These are phyloP conservation scores for Linnemannia elongata DNA, from an alignment of 192 early-diverging fungal genomes.

Conservation along the genomic window DNA sequence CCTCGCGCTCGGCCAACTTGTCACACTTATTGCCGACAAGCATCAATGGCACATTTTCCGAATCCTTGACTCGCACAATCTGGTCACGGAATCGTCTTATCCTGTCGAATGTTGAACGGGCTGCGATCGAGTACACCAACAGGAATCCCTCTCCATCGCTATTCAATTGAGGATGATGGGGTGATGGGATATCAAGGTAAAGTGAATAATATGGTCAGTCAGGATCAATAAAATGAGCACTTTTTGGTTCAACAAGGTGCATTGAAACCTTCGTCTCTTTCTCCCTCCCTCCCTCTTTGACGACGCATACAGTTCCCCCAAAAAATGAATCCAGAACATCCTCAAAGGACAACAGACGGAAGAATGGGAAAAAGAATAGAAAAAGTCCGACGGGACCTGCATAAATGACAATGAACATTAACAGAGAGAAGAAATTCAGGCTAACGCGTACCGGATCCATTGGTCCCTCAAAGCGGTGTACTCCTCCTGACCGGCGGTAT, in stretches of 20 bases:
- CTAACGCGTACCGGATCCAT: conserved; percentile 75
- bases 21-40: conserved; percentile 97
- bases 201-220: background rate
- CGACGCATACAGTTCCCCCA: background rate
- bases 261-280: background rate
- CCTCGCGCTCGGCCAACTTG: conserved; percentile 84
- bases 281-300: background rate
- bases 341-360: background rate
- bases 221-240: background rate
- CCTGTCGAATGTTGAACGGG: conserved; percentile 89
- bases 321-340: conserved; percentile 1
- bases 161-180: background rate
- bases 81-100: conserved; percentile 89
- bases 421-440: background rate
- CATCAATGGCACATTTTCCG: conserved; percentile 87
- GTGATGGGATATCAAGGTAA: background rate
- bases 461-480: conserved; percentile 87
- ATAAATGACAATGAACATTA: background rate
- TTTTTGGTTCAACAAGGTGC: background rate
- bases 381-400: conserved; percentile 5
- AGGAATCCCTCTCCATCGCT: conserved; percentile 90
- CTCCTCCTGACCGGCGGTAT: conserved; percentile 94
- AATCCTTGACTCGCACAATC: conserved; percentile 93
- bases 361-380: background rate
- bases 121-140: conserved; percentile 92